Base-by-base conservation (phyloP, 2,329 filamentous ascomycete genomes). In the Coleophoma eucalyptorum region DNA sequence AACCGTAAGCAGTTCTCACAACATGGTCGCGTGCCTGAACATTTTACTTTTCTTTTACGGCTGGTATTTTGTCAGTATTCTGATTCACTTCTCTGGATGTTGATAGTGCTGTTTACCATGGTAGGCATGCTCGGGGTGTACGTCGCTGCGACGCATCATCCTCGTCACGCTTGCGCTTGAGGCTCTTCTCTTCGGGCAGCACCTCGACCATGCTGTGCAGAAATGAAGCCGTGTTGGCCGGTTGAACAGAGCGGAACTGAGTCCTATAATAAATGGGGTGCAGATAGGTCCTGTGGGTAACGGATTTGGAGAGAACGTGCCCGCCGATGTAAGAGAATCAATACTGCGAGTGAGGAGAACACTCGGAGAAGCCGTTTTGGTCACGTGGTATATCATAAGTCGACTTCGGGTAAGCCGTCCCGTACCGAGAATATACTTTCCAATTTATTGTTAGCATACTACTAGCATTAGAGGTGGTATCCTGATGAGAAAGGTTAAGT, bases 31-130 rank as follows among this genome's bases (percentile, higher is more conserved):
- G 41, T 26, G 18, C 41, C 41, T 3, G 41, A 20, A 18, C 41
- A 43, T 43, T 43, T 43, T 26, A 43, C 41, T 26, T 43, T 43
- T 43, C 41, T 43, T 20, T 26, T 43, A 19, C 41, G 41, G 12
- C 41, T 43, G 13, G 3, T n/a, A 15, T 43, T 16, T 26, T 3
- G 26, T 26, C 26, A 26, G 26, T 26, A 26, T 26, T 26, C 26
- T 26, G 26, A 26, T 26, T 26, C 26, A 26, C 26, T 2, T 7
- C 26, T 26, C 26, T 26, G 10, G 10, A 8, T 26, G 26, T 26
- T 26, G 26, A 26, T 19, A 15, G 19, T 43, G 19, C 21, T 19
- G 10, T 15, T 21, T 43, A 26, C 41, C 41, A 43, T 19, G 41
- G 41, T 43, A 43, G 21, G 20, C 41, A 43, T 43, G 41, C 41